These are phyloP conservation scores for Zygnema circumcarinatum DNA, from an alignment of 139 green algal genomes.

Conservation along the genomic window DNA sequence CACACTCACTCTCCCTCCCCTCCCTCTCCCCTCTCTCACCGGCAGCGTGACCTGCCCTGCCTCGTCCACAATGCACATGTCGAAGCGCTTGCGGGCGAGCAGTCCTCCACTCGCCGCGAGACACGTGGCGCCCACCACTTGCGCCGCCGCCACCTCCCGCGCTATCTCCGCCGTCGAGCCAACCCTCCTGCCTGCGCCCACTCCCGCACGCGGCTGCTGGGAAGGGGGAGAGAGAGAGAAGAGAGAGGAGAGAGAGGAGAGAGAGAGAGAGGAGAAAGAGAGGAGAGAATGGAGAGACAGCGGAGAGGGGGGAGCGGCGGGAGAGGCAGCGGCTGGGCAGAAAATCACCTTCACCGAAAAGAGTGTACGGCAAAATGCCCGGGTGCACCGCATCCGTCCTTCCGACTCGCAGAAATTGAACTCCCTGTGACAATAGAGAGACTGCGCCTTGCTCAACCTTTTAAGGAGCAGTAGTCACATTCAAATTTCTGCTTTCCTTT, in stretches of 20 bases:
- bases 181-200: conserved; percentile 6
- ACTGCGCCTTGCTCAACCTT: too few species aligned
- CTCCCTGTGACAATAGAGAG: conserved; percentile 37
- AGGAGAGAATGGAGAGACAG: background rate
- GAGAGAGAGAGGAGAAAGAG: background rate
- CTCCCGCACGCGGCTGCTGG: background rate
- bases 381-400: conserved; percentile 36
- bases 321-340: background rate
- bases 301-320: background rate
- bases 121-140: conserved; percentile 74
- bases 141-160: conserved; percentile 10
- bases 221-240: background rate
- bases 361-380: background rate
- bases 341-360: background rate
- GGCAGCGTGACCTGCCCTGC: conserved; percentile 83
- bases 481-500: too few species aligned
- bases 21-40: too few species aligned
- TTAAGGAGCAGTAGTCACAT: too few species aligned
- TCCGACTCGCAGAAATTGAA: conserved; percentile 53
- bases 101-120: conserved; percentile 68
- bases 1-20: too few species aligned
- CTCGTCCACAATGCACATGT: conserved; percentile 96
- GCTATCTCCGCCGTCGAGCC: conserved; percentile 24
- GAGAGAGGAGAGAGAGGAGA: background rate
- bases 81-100: conserved; percentile 70